Percentiles rank a stretch among this genome's conserved stretches.
Conservation (phyloP, 805 yeast genomes). For the Candida ortonii region DNA sequence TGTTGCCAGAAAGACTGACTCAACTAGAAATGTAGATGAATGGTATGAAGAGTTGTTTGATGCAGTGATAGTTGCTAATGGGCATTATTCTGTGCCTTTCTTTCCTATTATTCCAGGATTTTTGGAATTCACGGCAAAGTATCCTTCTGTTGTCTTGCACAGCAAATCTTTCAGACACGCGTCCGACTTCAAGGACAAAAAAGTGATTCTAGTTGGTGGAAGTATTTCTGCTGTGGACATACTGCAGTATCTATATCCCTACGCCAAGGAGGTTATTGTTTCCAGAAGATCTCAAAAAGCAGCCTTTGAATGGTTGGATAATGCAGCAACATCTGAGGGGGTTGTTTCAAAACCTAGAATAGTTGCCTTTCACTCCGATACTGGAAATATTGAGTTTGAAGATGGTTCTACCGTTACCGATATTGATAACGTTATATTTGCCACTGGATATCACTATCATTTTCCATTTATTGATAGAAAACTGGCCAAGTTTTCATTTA, state of each 20-base stretch:
- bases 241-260: slow-evolving; percentile 38
- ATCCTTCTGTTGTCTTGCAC: slow-evolving; percentile 32
- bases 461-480: slow-evolving; percentile 36
- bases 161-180: slow-evolving; percentile 30
- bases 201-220: slow-evolving; percentile 33
- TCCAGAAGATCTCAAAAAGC: slow-evolving; percentile 17
- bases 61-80: slow-evolving; percentile 40
- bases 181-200: slow-evolving; percentile 29
- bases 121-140: slow-evolving; percentile 27
- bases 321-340: slow-evolving; percentile 29
- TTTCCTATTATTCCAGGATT: slow-evolving; percentile 37
- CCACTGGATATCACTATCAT: slow-evolving; percentile 52
- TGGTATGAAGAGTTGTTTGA: slow-evolving; percentile 44
- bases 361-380: slow-evolving; percentile 35
- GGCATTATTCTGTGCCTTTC: slow-evolving; percentile 41
- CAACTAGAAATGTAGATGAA: slow-evolving; percentile 23
- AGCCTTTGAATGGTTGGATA: slow-evolving; percentile 26
- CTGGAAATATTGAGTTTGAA: slow-evolving; percentile 28
- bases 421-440: slow-evolving; percentile 42
- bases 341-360: slow-evolving; percentile 38
- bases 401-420: slow-evolving; percentile 32
- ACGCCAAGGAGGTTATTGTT: slow-evolving; percentile 20
- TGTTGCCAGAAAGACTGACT: slow-evolving; percentile 1
- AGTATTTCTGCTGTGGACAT: slow-evolving; percentile 69
- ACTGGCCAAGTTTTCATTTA: slow-evolving; percentile 4